Evolutionary conservation across 1,139 yeast genomes (phyloP), one percentile per base, ranked within the genome.

Genomic region (Kodamaea ohmeri): DNA sequence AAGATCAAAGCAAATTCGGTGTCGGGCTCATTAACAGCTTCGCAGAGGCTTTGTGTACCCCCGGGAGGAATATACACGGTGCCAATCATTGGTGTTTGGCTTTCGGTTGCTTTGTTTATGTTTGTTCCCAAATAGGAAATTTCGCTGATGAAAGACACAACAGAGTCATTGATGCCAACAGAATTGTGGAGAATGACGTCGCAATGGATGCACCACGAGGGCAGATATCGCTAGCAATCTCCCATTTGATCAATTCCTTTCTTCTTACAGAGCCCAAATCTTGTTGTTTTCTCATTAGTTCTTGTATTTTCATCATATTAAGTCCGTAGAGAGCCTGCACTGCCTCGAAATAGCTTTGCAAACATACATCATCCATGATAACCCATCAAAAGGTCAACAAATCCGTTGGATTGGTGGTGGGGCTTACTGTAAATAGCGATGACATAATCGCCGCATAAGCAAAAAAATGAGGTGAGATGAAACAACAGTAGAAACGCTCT

Each of bases 91-190:
- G 22, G 6, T 24, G 12, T 24, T 6, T n/a, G 6, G n/a, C 26
- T 24, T 7, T 24, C 12, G 30, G 30, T 27, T 27, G 30, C 30
- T 27, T 27, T 27, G 30, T 27, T 27, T 27, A 16, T 27, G 30
- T 27, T 27, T 27, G 20, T 15, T n/a, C 30, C 30, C 12, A 27
- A 27, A 16, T 27, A 27, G 30, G 30, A 27, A 25, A 27, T n/a
- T 27, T 20, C 5, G 20, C 12, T 27, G 9, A 20, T 7, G 6
- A 9, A 9, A 20, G 6, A 7, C 6, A 20, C 22, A 9, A 20
- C n/a, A n/a, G n/a, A n/a, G n/a, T n/a, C n/a, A n/a, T n/a, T n/a
- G n/a, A n/a, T n/a, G n/a, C n/a, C n/a, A n/a, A n/a, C n/a, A n/a
- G n/a, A n/a, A n/a, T n/a, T n/a, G n/a, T n/a, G n/a, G n/a, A n/a